Base-by-base conservation (phyloP, 2,329 filamentous ascomycete species). In the Exophiala phaeomuriformis region DNA sequence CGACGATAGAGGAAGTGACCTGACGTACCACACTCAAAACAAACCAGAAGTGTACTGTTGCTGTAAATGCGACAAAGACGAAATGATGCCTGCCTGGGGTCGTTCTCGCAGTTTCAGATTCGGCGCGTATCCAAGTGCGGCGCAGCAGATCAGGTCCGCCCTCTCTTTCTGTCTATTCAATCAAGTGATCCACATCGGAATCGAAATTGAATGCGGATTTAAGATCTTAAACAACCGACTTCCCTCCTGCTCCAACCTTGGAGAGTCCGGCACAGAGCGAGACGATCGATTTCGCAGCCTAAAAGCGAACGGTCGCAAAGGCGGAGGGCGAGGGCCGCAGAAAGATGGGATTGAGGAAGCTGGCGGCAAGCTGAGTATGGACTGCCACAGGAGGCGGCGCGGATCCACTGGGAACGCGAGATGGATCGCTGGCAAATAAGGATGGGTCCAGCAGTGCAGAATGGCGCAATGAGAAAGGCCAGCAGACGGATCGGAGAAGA, bases 41-140 rank as follows among this genome's bases (percentile, higher is more conserved):
- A 59, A 59, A 55, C 44, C 49, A 53, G 51, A 32, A 49, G 27
- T 47, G 45, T 45, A 47, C 37, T 49, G 47, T 31, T 36, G 29
- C 39, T 42, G 49, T 49, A 46, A 49, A 55, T 58, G 55, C 51
- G 52, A 55, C 55, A 58, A 52, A 29, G 47, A 42, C 47, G 45
- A 52, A 49, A 49, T 37, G 55, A 53, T 56, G 53, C 49, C 56
- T 53, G 47, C 42, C 48, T 33, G 33, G 42, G 40, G 53, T 29
- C 52, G 36, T 49, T 51, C 52, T 49, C 46, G 43, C 54, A 53
- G 57, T 59, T 59, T 59, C 57, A 59, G 57, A 57, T 59, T 51
- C 29, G 39, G 57, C 57, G 57, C 57, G 57, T 59, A 56, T 59
- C 51, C 53, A 59, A 47, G 49, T 57, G 53, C 56, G 56, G 56